These are phyloP conservation scores for Heritiera fomes DNA, from an alignment of 345 rosid genomes.

Conservation along the genomic window DNA sequence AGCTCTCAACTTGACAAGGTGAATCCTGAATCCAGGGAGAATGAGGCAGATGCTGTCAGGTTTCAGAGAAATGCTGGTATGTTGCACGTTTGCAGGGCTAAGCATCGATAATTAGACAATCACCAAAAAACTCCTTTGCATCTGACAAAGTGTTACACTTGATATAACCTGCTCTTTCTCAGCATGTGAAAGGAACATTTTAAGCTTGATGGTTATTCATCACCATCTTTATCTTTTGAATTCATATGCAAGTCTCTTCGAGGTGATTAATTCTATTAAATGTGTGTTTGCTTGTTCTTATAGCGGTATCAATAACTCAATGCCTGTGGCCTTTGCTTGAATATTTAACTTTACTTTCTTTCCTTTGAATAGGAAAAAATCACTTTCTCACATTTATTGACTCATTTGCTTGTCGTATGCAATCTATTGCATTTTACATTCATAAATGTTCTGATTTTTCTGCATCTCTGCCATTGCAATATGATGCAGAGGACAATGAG, in stretches of 20 bases:
- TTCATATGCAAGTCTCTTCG: no score
- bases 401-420: background rate
- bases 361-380: background rate
- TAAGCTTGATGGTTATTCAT: slow-evolving; percentile 5
- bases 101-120: background rate
- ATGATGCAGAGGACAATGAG: slow-evolving; percentile 35
- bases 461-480: background rate
- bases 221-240: background rate
- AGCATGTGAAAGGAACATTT: background rate
- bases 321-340: background rate
- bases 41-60: slow-evolving; percentile 22
- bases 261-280: background rate
- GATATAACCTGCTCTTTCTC: background rate
- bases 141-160: background rate
- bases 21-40: background rate
- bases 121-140: background rate
- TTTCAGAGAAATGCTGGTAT: slow-evolving; percentile 11
- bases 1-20: slow-evolving; percentile 15
- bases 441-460: background rate
- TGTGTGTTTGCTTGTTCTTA: background rate
- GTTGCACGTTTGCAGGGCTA: background rate
- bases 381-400: background rate
- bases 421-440: background rate
- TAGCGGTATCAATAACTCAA: no score
- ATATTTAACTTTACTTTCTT: background rate